Evolutionary conservation across 805 yeast species (phyloP).

Genomic region (Ogataea ganodermae): DNA sequence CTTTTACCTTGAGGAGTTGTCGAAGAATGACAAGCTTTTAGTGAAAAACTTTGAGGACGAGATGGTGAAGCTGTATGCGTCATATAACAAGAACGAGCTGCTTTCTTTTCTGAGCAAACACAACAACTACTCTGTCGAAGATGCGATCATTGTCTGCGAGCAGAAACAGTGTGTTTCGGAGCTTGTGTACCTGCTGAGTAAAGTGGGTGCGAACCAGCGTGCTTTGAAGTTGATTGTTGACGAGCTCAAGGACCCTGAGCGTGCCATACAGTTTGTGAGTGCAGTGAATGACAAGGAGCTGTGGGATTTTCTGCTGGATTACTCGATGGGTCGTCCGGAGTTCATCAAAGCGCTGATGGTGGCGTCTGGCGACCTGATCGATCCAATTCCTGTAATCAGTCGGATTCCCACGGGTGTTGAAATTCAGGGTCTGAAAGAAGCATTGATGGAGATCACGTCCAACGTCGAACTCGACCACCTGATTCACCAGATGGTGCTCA

Average conservation of each 20-base stretch:
- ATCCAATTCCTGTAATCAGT: conserved; percentile 68
- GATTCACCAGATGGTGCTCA: conserved; percentile 57
- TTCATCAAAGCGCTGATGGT: conserved; percentile 76
- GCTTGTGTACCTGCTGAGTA: conserved; percentile 77
- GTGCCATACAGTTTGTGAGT: conserved; percentile 79
- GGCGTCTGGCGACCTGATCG: conserved; percentile 62
- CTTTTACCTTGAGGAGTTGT: conserved; percentile 64
- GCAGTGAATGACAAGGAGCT: conserved; percentile 69
- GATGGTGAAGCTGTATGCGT: conserved; percentile 63
- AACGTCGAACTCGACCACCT: conserved; percentile 59
- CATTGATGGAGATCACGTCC: conserved; percentile 60
- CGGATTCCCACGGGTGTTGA: conserved; percentile 62
- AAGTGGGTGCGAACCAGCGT: conserved; percentile 73
- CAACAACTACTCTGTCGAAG: conserved; percentile 64
- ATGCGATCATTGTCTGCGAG: conserved; percentile 70
- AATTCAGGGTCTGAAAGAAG: conserved; percentile 64
- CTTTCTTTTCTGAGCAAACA: conserved; percentile 62
- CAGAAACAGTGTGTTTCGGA: conserved; percentile 58
- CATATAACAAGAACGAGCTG: conserved; percentile 55
- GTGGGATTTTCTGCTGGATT: conserved; percentile 74
- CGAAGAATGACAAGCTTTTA: conserved; percentile 54
- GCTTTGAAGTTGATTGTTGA: conserved; percentile 80
- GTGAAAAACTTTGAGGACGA: conserved; percentile 64
- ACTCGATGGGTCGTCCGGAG: conserved; percentile 70
- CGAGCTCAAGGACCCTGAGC: conserved; percentile 71